These are phyloP conservation scores for Rhodofomes roseus DNA, from an alignment of 1,284 basidiomycete genomes.

Conservation along the genomic window DNA sequence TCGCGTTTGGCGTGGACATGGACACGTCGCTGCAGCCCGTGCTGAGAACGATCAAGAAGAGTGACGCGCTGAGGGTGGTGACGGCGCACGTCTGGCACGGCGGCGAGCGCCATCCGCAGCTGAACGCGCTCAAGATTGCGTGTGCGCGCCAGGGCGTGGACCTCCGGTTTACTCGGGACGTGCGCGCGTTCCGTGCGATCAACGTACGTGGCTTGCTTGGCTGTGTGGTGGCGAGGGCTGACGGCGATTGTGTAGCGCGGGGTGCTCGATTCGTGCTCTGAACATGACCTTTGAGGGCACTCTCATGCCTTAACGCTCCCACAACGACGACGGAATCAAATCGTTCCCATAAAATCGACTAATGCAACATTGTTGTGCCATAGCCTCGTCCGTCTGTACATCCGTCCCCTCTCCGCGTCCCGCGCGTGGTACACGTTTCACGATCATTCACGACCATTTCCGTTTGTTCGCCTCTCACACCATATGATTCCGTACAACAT, in stretches of 20 bases:
- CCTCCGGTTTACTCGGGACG: conserved; percentile 20
- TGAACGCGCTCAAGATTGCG: conserved; percentile 23
- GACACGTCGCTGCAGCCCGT: conserved; percentile 50
- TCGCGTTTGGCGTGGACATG: conserved; percentile 55
- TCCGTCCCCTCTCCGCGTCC: background rate
- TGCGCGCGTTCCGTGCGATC: conserved; percentile 23
- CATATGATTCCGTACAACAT: background rate
- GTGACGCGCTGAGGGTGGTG: conserved; percentile 17
- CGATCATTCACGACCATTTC: background rate
- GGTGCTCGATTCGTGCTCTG: background rate
- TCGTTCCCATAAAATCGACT: background rate
- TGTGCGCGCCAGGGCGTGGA: conserved; percentile 25
- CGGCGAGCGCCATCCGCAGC: conserved; percentile 21
- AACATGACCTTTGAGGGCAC: background rate
- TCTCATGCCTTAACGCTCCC: background rate
- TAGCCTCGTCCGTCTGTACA: background rate
- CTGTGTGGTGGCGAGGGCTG: conserved; percentile 6
- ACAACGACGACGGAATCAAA: background rate
- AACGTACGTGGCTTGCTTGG: conserved; percentile 15
- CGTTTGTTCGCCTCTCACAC: background rate
- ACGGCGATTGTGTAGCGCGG: conserved; percentile 4
- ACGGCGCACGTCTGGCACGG: conserved; percentile 28
- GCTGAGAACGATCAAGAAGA: conserved; percentile 29
- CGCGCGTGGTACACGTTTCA: background rate
- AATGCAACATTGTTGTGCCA: conserved; percentile 5